These are phyloP conservation scores for Setaria viridis DNA, from an alignment of 202 grass and related monocot species.

Conservation along the genomic window DNA sequence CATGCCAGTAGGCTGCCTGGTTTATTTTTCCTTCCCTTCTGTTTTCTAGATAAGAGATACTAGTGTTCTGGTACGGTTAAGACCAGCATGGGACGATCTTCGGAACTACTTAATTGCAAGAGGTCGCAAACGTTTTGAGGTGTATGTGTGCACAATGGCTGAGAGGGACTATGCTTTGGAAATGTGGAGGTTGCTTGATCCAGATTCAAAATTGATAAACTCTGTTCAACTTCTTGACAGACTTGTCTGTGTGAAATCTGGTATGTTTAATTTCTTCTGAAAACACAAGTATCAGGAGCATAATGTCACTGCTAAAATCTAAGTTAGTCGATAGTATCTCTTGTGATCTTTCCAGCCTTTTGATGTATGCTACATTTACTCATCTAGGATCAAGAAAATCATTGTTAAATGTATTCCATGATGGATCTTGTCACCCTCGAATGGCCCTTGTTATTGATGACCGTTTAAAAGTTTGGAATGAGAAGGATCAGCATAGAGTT, in stretches of 20 bases:
- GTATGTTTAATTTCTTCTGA: conserved; percentile 49
- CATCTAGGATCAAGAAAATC: conserved; percentile 82
- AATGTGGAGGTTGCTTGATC: conserved; percentile 98
- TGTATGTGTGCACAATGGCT: conserved; percentile 99
- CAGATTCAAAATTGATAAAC: conserved; percentile 88
- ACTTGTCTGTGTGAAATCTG: conserved; percentile 95
- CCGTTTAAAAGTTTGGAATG: conserved; percentile 96
- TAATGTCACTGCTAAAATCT: conserved; percentile 11
- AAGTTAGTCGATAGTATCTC: not conserved
- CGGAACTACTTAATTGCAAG: conserved; percentile 91
- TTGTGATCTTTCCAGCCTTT: conserved; percentile 24
- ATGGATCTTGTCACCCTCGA: conserved; percentile 86
- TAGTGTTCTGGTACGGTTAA: conserved; percentile 92
- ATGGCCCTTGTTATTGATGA: conserved; percentile 98
- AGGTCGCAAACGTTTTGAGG: conserved; percentile 98
- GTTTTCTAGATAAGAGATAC: conserved; percentile 90
- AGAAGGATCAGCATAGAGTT: conserved; percentile 94
- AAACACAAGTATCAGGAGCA: conserved; percentile 7
- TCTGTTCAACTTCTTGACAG: conserved; percentile 81
- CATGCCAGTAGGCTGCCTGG: not conserved
- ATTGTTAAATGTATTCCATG: conserved; percentile 91
- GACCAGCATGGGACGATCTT: conserved; percentile 97
- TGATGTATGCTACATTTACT: conserved; percentile 31
- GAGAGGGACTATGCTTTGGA: conserved; percentile 99
- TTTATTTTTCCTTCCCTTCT: conserved; percentile 38